Conservation (phyloP, 208 protist species). For the Angomonas ambiguus region DNA sequence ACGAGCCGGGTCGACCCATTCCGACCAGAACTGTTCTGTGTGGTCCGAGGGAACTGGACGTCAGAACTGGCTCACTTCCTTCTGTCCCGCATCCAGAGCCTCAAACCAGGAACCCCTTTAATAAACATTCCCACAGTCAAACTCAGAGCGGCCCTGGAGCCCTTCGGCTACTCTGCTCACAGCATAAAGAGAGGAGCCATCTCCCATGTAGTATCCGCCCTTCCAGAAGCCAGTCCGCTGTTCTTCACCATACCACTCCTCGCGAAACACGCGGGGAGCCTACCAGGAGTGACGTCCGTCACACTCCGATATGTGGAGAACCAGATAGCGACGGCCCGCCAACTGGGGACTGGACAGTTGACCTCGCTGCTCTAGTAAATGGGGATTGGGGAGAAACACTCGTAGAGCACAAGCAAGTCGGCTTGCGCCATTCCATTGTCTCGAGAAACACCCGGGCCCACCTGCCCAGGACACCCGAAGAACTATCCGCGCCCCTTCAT, state of each 20-base stretch:
- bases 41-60: conserved; percentile 4
- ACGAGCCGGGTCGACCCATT: conserved; percentile 6
- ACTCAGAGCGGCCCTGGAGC: background rate
- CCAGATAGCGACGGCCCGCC: conserved; percentile 7
- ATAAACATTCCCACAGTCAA: conserved; percentile 11
- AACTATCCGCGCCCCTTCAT: conserved; percentile 1
- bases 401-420: background rate
- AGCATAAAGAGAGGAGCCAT: conserved; percentile 20
- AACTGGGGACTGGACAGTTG: conserved; percentile 13
- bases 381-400: conserved; percentile 12
- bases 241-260: conserved; percentile 10
- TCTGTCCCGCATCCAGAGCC: background rate
- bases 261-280: conserved; percentile 13
- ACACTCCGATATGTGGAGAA: conserved; percentile 16
- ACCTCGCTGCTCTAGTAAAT: conserved; percentile 11
- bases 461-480: conserved; percentile 2
- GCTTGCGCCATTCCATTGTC: conserved; percentile 10
- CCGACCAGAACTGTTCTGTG: conserved; percentile 11
- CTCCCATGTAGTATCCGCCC: background rate
- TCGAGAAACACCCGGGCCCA: background rate
- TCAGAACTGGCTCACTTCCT: background rate
- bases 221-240: background rate
- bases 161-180: conserved; percentile 19
- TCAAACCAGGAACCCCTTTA: background rate
- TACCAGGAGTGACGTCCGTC: background rate